A percentile compares a stretch with the other conserved stretches of the same genome.
phyloP scores from a whole-genome alignment of 1,139 yeast genomes.

The Scheffersomyces insectosa region DNA sequence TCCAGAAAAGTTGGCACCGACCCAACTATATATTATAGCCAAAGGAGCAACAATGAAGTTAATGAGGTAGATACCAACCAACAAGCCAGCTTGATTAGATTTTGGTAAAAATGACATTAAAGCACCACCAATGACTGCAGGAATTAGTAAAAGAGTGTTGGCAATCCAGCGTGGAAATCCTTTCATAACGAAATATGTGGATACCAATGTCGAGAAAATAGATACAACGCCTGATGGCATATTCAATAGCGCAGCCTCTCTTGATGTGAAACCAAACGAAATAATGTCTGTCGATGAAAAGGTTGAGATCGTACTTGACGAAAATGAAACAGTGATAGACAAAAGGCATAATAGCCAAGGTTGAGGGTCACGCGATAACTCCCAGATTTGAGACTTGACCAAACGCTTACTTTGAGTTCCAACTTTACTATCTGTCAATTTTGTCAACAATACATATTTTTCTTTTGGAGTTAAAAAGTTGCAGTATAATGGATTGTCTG shows the following conservation, averaged over 20 bases:
- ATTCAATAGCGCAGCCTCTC: slow-evolving; percentile 13
- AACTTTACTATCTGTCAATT: slow-evolving; percentile 6
- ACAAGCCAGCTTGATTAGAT: slow-evolving; percentile 7
- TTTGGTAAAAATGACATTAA: slow-evolving; percentile 7
- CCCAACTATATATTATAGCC: slow-evolving; percentile 11
- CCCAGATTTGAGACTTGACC: neutral
- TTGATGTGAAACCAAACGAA: slow-evolving; percentile 15
- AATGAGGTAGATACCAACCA: slow-evolving; percentile 11
- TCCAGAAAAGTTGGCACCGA: slow-evolving; percentile 10
- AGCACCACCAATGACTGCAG: slow-evolving; percentile 12
- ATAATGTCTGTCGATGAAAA: slow-evolving; percentile 10
- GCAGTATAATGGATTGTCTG: slow-evolving; percentile 11
- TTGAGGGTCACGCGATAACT: neutral
- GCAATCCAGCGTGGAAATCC: slow-evolving; percentile 9
- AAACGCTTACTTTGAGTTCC: neutral
- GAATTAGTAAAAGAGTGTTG: slow-evolving; percentile 8
- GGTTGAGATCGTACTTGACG: slow-evolving; percentile 13
- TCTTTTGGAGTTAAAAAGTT: slow-evolving; percentile 12
- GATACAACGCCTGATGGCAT: slow-evolving; percentile 16
- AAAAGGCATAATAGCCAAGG: slow-evolving; percentile 2
- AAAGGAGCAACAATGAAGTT: slow-evolving; percentile 10
- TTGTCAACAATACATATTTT: slow-evolving; percentile 8
- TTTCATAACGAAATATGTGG: slow-evolving; percentile 2
- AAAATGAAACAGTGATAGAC: slow-evolving; percentile 15
- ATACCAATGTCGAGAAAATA: slow-evolving; percentile 6